These are phyloP conservation scores for Penicillium sp. DNA, from an alignment of 2,329 filamentous ascomycete genomes.

Conservation along the genomic window DNA sequence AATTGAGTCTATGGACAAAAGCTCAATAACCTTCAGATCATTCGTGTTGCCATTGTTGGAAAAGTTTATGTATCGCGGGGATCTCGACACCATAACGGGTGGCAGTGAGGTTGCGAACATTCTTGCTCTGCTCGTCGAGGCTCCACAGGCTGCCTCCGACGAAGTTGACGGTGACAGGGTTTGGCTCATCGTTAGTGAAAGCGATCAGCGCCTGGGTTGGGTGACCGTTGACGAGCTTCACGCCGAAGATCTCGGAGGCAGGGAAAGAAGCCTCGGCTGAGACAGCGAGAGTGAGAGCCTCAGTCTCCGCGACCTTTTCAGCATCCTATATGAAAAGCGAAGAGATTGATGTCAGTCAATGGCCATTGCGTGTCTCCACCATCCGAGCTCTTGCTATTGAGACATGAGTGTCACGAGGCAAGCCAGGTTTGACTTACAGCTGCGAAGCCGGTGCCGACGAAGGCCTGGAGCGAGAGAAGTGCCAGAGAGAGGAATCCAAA, in stretches of 20 bases:
- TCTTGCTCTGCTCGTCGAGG: conserved; percentile 56
- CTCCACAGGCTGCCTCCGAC: conserved; percentile 73
- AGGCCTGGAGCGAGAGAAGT: conserved; percentile 68
- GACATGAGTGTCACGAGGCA: conserved; percentile 8
- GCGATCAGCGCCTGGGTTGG: conserved; percentile 80
- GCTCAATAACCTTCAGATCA: too few species aligned
- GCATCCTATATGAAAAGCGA: conserved; percentile 45
- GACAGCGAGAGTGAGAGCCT: conserved; percentile 60
- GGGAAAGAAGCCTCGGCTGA: conserved; percentile 61
- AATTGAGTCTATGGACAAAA: too few species aligned
- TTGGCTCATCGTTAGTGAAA: conserved; percentile 79
- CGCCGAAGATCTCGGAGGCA: conserved; percentile 78
- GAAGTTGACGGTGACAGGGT: conserved; percentile 72
- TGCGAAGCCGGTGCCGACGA: conserved; percentile 64
- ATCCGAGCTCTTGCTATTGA: not conserved
- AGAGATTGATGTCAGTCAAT: conserved; percentile 24
- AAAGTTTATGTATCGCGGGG: too few species aligned
- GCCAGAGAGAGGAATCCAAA: conserved; percentile 72
- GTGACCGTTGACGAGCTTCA: conserved; percentile 92
- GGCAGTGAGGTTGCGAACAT: conserved; percentile 83
- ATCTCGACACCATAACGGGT: conserved; percentile 73
- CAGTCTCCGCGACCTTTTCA: conserved; percentile 66
- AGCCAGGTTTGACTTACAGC: conserved; percentile 53
- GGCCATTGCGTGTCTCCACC: conserved; percentile 16
- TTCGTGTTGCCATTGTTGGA: too few species aligned